Evolutionary conservation across 2,329 filamentous ascomycete species (phyloP), one percentile per base, ranked within the genome.

Genomic region (Chaetomium olivaceum): DNA sequence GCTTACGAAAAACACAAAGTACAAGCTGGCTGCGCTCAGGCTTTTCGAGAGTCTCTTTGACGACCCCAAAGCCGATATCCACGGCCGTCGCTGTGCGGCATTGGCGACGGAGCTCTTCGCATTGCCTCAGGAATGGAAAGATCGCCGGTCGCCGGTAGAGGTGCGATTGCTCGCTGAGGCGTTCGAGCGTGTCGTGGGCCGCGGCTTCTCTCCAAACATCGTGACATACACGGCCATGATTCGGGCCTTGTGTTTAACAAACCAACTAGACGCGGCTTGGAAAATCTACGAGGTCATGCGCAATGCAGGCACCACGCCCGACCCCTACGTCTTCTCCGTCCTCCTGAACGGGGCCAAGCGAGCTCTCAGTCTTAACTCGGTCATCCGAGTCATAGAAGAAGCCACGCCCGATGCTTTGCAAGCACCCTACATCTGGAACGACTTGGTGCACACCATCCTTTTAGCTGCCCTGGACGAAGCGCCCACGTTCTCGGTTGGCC

Each of bases 281-380:
- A 81, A 85, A 50, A 83, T 94, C 58, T 87, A 89, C 71, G 81
- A 87, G 27, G 81, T 87, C 50, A 84, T 93, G 74, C 77, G 83
- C 59, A 77, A 82, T 16, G 82, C 86, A 68, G 84, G 85, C 3
- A 79, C 91, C 19, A 75, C 83, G 62, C 85, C 91, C 0, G 88
- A 96, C 74, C 77, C 78, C 0, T 84, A 87, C 69, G 89, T 91
- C 0, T 91, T 89, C 74, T 82, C 87, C 0, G 87, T 87, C 31
- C 80, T 97, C 39, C 83, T 96, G 51, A 85, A 89, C 65, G 89
- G 89, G 36, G 89, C 91, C 60, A 91, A 92, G 70, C 74, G 75
- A 4, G 80, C 80, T 23, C 76, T 81, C 27, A 82, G 91, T 67
- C 79, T 82, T 4, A 75, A 80, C 3, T 82, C 82, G 29, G 80